Conservation (phyloP, 2,329 filamentous ascomycete genomes). For the Ustulina deusta region DNA sequence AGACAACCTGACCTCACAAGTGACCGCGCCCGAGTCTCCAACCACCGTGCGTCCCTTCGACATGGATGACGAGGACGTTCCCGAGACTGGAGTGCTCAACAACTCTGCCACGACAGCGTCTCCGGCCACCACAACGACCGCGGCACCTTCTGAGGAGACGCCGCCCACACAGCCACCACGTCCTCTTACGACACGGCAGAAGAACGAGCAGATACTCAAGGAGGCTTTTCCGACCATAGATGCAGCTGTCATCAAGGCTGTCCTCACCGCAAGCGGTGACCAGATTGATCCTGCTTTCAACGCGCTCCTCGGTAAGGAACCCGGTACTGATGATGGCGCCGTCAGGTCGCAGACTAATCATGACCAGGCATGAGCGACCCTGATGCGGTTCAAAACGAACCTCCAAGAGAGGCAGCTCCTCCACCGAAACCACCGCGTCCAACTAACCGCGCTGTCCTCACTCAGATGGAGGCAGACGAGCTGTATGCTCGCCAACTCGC, state of each 20-base stretch:
- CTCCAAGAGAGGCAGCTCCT: conserved; percentile 68
- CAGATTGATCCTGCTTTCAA: conserved; percentile 95
- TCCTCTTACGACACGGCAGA: conserved; percentile 82
- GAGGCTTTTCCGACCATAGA: conserved; percentile 95
- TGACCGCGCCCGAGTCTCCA: conserved; percentile 69
- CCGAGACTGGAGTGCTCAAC: conserved; percentile 66
- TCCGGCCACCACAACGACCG: conserved; percentile 48
- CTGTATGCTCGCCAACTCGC: conserved; percentile 91
- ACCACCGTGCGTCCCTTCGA: conserved; percentile 74
- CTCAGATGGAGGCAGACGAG: conserved; percentile 91
- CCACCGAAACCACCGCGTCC: conserved; percentile 86
- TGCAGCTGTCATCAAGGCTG: conserved; percentile 82
- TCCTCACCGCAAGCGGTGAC: conserved; percentile 86
- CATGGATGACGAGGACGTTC: conserved; percentile 77
- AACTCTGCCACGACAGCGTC: conserved; percentile 54
- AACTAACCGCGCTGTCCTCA: conserved; percentile 70
- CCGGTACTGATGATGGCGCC: not conserved
- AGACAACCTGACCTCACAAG: conserved; percentile 50
- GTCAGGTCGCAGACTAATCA: conserved; percentile 34
- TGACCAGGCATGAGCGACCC: conserved; percentile 80
- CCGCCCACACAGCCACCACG: conserved; percentile 85
- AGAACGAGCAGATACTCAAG: conserved; percentile 87
- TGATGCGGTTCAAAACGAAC: conserved; percentile 69
- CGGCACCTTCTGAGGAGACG: conserved; percentile 53
- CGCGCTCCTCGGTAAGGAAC: conserved; percentile 79